phyloP scores from a whole-genome alignment of 768 basidiomycete genomes.

The Tricholoma matsutake region DNA sequence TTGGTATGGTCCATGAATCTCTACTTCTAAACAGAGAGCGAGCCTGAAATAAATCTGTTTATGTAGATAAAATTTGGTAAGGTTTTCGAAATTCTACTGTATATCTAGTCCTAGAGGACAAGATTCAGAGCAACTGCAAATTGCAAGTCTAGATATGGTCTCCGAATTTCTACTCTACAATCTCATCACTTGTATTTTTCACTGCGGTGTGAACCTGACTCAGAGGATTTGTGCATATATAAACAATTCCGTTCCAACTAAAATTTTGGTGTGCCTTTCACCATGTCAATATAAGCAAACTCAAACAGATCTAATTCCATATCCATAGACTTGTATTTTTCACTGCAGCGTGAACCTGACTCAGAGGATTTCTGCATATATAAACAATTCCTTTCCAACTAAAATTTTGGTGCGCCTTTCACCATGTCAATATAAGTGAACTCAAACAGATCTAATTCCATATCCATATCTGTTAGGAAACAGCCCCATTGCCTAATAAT shows the following conservation, averaged over 20 bases:
- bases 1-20: not conserved
- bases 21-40: not conserved
- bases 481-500: too few species aligned
- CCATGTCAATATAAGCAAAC: not conserved
- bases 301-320: not conserved
- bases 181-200: too few species aligned
- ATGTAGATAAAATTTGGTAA: not conserved
- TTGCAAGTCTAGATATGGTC: not conserved
- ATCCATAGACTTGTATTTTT: not conserved
- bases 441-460: not conserved
- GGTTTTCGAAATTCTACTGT: not conserved
- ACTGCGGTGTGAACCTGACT: too few species aligned
- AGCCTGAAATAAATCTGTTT: not conserved
- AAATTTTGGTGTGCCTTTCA: too few species aligned
- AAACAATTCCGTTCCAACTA: too few species aligned
- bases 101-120: not conserved
- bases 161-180: not conserved
- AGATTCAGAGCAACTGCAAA: not conserved
- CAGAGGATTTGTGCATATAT: too few species aligned
- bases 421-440: not conserved
- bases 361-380: too few species aligned
- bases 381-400: too few species aligned
- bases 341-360: too few species aligned
- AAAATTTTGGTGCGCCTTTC: too few species aligned
- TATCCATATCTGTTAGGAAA: too few species aligned